Conservation (phyloP, 805 yeast genomes). For the Starmerella kuoi region DNA sequence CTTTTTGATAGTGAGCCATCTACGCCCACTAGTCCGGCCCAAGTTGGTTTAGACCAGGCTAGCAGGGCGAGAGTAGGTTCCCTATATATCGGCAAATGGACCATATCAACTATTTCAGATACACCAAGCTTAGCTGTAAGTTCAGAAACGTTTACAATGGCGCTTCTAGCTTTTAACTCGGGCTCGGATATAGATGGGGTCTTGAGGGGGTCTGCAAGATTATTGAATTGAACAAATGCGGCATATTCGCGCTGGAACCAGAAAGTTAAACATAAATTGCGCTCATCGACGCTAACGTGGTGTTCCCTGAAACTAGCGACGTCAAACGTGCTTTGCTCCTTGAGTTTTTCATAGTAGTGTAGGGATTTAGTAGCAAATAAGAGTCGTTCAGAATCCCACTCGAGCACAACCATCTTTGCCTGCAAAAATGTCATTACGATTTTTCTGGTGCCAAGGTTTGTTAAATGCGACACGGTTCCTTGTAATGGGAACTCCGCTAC, state of each 20-base stretch:
- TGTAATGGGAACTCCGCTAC: conserved; percentile 57
- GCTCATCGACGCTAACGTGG: conserved; percentile 42
- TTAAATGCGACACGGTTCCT: conserved; percentile 54
- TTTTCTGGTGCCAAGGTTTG: conserved; percentile 28
- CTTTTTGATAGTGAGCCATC: conserved; percentile 18
- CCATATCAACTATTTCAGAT: conserved; percentile 48
- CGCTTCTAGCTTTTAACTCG: neutral
- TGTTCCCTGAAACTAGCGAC: conserved; percentile 25
- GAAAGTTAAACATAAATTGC: conserved; percentile 48
- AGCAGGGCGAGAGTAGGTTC: conserved; percentile 74
- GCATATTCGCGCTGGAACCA: conserved; percentile 35
- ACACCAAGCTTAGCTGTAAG: neutral
- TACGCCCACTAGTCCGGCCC: conserved; percentile 65
- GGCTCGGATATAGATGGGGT: conserved; percentile 29
- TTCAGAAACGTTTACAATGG: neutral
- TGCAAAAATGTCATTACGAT: conserved; percentile 52
- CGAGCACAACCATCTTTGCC: conserved; percentile 67
- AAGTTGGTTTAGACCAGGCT: conserved; percentile 45
- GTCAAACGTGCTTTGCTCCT: conserved; percentile 32
- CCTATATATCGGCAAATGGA: conserved; percentile 58
- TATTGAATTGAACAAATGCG: conserved; percentile 37
- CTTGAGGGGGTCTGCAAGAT: conserved; percentile 38
- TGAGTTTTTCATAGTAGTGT: conserved; percentile 65
- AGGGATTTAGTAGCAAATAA: conserved; percentile 60
- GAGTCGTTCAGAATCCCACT: conserved; percentile 49